phyloP scores from a whole-genome alignment of 352 stramenopile genomes.

The Pythium pyrilobum region DNA sequence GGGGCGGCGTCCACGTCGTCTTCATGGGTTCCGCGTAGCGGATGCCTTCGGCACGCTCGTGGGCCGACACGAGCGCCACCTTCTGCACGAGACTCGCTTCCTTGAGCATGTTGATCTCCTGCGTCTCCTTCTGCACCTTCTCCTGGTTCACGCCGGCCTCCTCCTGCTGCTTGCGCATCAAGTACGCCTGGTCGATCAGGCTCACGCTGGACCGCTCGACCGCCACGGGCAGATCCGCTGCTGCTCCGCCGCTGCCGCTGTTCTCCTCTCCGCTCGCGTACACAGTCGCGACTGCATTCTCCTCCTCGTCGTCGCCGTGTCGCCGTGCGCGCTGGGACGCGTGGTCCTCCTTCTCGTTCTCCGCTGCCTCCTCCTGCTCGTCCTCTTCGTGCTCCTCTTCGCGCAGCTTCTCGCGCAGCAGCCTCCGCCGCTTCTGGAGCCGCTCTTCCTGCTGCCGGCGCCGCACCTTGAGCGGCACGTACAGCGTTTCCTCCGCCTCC shows the following conservation, averaged over 20 bases:
- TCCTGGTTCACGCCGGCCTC: slow-evolving; percentile 74
- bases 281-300: background rate
- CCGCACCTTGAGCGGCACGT: slow-evolving; percentile 76
- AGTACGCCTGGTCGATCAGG: slow-evolving; percentile 77
- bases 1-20: slow-evolving; percentile 90
- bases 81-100: slow-evolving; percentile 96
- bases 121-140: slow-evolving; percentile 71
- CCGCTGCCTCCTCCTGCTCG: background rate
- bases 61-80: slow-evolving; percentile 90
- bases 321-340: background rate
- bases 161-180: slow-evolving; percentile 78
- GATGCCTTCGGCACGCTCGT: slow-evolving; percentile 90
- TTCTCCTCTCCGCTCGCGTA: slow-evolving; percentile 5
- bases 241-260: slow-evolving; percentile 1
- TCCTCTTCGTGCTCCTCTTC: slow-evolving; percentile 26
- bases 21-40: slow-evolving; percentile 88
- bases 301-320: background rate
- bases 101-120: slow-evolving; percentile 92
- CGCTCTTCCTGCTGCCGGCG: slow-evolving; percentile 65
- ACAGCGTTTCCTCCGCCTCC: slow-evolving; percentile 43
- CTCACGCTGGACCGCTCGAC: slow-evolving; percentile 58
- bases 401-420: slow-evolving; percentile 47
- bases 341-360: background rate
- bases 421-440: slow-evolving; percentile 39
- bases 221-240: slow-evolving; percentile 2